Conservation (phyloP, 768 basidiomycete species). For the Trametes maxima region DNA sequence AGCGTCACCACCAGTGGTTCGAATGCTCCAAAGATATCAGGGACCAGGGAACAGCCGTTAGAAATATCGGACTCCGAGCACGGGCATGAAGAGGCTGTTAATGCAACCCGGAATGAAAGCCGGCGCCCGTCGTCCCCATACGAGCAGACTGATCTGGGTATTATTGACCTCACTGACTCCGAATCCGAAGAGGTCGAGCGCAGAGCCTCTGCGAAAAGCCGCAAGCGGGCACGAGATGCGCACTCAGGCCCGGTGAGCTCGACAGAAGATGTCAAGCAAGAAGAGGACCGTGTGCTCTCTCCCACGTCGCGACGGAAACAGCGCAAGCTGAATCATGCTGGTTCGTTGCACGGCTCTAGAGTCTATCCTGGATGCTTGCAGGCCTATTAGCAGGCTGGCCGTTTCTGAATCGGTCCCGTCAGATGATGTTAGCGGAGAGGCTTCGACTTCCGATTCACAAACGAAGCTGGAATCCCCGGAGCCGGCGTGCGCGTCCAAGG, state of each 20-base stretch:
- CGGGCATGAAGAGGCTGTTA: not conserved
- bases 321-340: slow-evolving; percentile 2
- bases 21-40: not conserved
- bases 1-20: not conserved
- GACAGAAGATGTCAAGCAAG: not conserved
- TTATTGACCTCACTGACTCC: not conserved
- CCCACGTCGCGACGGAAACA: not conserved
- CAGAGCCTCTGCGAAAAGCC: not conserved
- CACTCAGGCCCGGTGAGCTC: not conserved
- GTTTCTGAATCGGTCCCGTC: too few relatives aligned
- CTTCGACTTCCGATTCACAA: too few relatives aligned
- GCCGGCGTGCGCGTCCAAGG: too few relatives aligned
- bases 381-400: too few relatives aligned
- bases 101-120: not conserved
- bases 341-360: not conserved
- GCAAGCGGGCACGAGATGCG: not conserved
- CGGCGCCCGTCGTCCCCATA: not conserved
- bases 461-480: too few relatives aligned
- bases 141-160: not conserved
- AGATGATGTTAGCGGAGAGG: too few relatives aligned
- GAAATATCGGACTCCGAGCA: not conserved
- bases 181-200: not conserved
- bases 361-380: not conserved
- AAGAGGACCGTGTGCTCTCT: not conserved
- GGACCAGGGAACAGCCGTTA: not conserved